phyloP scores from a whole-genome alignment of 106 monocot genomes.

The Gastrodia elata region DNA sequence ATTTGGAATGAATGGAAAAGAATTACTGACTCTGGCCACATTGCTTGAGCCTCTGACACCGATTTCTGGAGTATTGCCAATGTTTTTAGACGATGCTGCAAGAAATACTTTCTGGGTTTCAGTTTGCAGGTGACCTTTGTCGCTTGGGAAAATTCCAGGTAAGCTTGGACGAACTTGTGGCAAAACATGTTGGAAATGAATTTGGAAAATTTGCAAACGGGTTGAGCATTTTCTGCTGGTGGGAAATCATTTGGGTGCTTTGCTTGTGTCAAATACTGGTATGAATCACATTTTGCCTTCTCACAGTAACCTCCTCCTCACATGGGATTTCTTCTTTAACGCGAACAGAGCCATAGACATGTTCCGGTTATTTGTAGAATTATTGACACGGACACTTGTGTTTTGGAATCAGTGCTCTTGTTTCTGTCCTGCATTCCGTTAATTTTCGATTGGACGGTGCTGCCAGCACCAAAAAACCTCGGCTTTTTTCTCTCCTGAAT shows the following conservation, averaged over 20 bases:
- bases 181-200: neutral
- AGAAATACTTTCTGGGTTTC: constrained; percentile 7
- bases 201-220: constrained; percentile 11
- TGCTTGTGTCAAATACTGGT: neutral
- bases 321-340: constrained; percentile 4
- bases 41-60: constrained; percentile 12
- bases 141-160: constrained; percentile 8
- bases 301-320: neutral
- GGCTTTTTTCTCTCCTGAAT: constrained; percentile 18
- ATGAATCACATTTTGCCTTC: neutral
- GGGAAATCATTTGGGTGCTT: neutral
- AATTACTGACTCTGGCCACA: constrained; percentile 8
- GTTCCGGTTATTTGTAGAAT: neutral
- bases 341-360: neutral
- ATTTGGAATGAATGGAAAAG: constrained; percentile 14
- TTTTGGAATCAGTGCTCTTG: neutral
- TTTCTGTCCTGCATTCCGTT: constrained; percentile 2
- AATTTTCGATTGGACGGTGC: constrained; percentile 7
- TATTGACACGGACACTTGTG: neutral
- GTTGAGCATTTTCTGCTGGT: constrained; percentile 19
- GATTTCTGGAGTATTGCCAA: constrained; percentile 4
- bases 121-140: constrained; percentile 15
- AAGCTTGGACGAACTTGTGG: constrained; percentile 7
- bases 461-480: constrained; percentile 13
- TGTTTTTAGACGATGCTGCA: constrained; percentile 8